Base-by-base conservation (phyloP, 2,329 filamentous ascomycete genomes). In the Alternaria triticina region DNA sequence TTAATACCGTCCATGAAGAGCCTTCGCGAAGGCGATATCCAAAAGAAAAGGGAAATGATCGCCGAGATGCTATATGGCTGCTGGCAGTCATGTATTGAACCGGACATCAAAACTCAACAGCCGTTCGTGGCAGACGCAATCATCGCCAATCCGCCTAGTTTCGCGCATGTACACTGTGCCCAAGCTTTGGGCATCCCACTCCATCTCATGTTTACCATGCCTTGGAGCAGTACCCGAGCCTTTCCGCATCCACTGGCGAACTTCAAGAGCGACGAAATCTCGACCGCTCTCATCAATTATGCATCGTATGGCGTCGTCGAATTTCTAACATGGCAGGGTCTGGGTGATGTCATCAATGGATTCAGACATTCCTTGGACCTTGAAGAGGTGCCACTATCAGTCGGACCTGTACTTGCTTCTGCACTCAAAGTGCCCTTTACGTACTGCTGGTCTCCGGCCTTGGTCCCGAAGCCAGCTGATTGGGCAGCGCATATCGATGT, bases 91-190 rank as follows among this genome's bases (percentile, higher is more conserved):
- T 80, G 77, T 23, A 59, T 82, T 5, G 73, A 77, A 5, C 72
- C 74, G 12, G 81, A 79, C 3, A 74, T 79, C 9, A 70, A 79
- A 17, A 58, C 40, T 6, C 23, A 57, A 1, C 46, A 64, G n/a
- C 91, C 91, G 1, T 97, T 97, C 74, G 89, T 96, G 40, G 93
- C 93, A 0, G 92, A 93, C 78, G 69, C 67, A 90, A 93, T 93
- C 68, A 92, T 93, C 69, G 91, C 91, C 2, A 93, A 93, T 64
- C 91, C 91, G 2, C 91, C 91, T 0, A 91, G 89, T 72, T 93
- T 92, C 77, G 91, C 90, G 0, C 90, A 93, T 72, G 84, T 93
- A 3, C 90, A 93, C 71, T 86, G 90, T 63, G 91, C 90, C 0
- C 89, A 93, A 79, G 90, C 89, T 74, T 77, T 93, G 68, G 90